Percentiles rank a stretch among this genome's conserved stretches.
Conservation (phyloP, 148 eudicot species). For the Camellia lanceoleosa region DNA sequence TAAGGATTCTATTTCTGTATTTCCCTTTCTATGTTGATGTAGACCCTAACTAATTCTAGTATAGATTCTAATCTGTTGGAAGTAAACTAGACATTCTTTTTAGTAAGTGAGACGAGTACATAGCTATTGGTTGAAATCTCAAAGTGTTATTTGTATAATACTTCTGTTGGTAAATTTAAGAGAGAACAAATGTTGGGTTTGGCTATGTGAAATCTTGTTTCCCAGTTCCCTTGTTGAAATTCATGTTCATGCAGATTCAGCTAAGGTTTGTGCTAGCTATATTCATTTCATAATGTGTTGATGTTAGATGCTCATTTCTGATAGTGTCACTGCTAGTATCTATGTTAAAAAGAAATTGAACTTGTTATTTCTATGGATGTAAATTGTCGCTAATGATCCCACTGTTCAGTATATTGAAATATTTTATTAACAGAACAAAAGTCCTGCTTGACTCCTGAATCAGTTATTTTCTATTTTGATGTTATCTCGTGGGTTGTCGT, state of each 20-base stretch:
- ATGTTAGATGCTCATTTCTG: not conserved
- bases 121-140: not conserved
- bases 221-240: not conserved
- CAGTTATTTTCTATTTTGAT: not conserved
- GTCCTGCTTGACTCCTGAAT: not conserved
- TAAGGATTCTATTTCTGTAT: not conserved
- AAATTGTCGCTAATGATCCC: not conserved
- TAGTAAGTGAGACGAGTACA: not conserved
- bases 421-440: not conserved
- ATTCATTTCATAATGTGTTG: not conserved
- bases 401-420: not conserved
- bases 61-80: not conserved
- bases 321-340: not conserved
- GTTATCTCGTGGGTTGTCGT: not conserved
- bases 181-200: not conserved
- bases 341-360: not conserved
- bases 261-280: not conserved
- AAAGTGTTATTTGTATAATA: not conserved
- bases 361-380: not conserved
- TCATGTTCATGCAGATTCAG: not conserved
- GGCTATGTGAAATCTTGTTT: not conserved
- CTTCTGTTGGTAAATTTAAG: not conserved
- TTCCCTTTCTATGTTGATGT: not conserved
- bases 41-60: not conserved
- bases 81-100: not conserved